These are phyloP conservation scores for Tetrahymena malaccensis DNA, from an alignment of 73 alveolate genomes.

Conservation along the genomic window DNA sequence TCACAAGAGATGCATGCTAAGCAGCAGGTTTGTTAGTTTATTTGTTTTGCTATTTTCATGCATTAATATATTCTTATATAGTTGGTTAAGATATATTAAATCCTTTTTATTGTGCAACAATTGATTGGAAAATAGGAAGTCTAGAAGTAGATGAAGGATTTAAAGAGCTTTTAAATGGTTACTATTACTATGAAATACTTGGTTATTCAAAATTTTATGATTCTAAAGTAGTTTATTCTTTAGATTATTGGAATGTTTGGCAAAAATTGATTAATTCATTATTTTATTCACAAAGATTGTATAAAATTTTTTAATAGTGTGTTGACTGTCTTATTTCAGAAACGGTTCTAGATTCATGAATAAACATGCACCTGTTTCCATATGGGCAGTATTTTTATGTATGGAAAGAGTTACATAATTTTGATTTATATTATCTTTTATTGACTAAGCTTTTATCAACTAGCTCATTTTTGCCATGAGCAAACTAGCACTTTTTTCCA, in stretches of 20 bases:
- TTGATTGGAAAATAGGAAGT: background rate
- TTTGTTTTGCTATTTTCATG: background rate
- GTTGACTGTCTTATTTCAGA: slow-evolving; percentile 41
- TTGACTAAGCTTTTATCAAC: slow-evolving; percentile 50
- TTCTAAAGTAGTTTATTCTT: background rate
- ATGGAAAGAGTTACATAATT: slow-evolving; percentile 68
- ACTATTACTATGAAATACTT: background rate
- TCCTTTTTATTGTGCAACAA: background rate
- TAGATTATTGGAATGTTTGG: background rate
- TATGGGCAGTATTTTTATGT: slow-evolving; percentile 67
- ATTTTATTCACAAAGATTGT: background rate
- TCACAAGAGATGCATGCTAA: background rate
- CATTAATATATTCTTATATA: background rate
- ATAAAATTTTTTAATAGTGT: background rate
- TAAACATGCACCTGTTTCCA: slow-evolving; percentile 85
- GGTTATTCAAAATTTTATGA: background rate
- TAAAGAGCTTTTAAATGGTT: background rate
- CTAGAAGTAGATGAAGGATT: background rate
- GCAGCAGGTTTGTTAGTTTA: background rate
- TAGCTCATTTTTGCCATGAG: slow-evolving; percentile 84
- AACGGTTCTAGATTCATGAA: slow-evolving; percentile 76
- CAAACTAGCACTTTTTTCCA: slow-evolving; percentile 86
- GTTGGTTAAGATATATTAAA: background rate
- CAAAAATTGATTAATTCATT: background rate
- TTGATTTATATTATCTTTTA: slow-evolving; percentile 68